Base-by-base conservation (phyloP, 768 basidiomycete genomes). In the Steccherinum ochraceum region DNA sequence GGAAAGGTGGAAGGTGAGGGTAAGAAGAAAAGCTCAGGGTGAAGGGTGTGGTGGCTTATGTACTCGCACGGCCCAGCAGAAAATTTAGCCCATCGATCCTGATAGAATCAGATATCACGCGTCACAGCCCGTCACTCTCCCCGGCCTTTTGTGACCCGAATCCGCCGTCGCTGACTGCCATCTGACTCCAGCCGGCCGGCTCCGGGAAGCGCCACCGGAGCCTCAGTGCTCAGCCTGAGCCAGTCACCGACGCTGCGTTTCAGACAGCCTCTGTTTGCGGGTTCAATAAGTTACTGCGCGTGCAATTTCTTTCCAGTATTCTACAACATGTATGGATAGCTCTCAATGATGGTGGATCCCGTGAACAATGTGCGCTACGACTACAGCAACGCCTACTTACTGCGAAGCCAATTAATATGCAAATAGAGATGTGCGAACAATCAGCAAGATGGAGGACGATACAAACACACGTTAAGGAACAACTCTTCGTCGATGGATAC, bases 1-100 rank as follows among this genome's bases (percentile, higher is more conserved):
- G 67, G 66, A 52, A 55, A 56, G 58, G 67, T 63, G 58, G 62
- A 48, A 61, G 64, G 57, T 65, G 65, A 66, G 65, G 72, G 70
- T 65, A 69, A 63, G 61, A 58, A 56, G 61, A 62, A 57, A 58
- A 54, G 53, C 50, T 51, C 50, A 53, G 58, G 61, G 54, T 58
- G 35, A 50, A 58, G 52, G 58, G 60, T 59, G 57, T 63, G 57
- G 56, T 53, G 57, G 63, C 59, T 65, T 63, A 64, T 65, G 60
- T 68, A 66, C 58, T 57, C 56, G 48, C 55, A 52, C 58, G 57
- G 54, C 53, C 56, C 45, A 52, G 56, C 57, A 55, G 55, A 62
- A 62, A 59, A 58, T 64, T 64, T 59, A 61, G 60, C 57, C 30
- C 59, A 64, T 64, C 61, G 59, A 63, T 63, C 52, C 30, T 35